Conservation (phyloP, 140 eudicot genomes). For the Senecio squalidus region DNA sequence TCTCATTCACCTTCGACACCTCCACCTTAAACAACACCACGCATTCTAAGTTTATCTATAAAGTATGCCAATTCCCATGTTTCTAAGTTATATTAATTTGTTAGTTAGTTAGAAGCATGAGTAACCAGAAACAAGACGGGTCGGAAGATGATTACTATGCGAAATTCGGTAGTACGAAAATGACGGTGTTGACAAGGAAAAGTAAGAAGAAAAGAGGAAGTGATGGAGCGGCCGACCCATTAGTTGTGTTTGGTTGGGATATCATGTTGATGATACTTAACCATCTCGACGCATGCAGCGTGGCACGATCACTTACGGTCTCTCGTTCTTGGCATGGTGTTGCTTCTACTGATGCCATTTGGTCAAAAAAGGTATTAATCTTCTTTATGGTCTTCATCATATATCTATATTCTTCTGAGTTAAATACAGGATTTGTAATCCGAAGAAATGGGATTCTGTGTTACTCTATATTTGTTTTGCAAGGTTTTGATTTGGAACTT, state of each 20-base stretch:
- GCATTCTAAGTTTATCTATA: too few relatives aligned
- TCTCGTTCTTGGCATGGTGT: constrained; percentile 54
- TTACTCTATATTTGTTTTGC: neutral
- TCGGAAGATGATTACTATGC: too few relatives aligned
- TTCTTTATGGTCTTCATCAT: neutral
- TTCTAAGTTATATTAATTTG: too few relatives aligned
- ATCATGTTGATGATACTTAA: constrained; percentile 46
- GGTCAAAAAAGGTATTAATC: constrained; percentile 44
- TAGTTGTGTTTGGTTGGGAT: constrained; percentile 50
- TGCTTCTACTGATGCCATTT: constrained; percentile 55
- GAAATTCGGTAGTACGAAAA: too few relatives aligned
- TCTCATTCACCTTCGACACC: too few relatives aligned
- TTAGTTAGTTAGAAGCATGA: too few relatives aligned
- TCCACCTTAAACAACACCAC: too few relatives aligned
- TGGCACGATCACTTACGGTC: constrained; percentile 64
- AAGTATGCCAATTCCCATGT: too few relatives aligned
- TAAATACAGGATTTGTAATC: neutral
- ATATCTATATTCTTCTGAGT: neutral
- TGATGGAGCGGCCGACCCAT: too few relatives aligned
- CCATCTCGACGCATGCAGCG: constrained; percentile 66
- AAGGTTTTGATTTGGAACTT: neutral
- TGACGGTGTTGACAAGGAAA: too few relatives aligned
- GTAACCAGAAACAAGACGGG: too few relatives aligned
- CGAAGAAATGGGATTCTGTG: neutral
- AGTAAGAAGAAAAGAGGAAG: too few relatives aligned